Evolutionary conservation across 768 basidiomycete genomes (phyloP), one percentile per base, ranked within the genome.

Genomic region (Roridomyces roridus): DNA sequence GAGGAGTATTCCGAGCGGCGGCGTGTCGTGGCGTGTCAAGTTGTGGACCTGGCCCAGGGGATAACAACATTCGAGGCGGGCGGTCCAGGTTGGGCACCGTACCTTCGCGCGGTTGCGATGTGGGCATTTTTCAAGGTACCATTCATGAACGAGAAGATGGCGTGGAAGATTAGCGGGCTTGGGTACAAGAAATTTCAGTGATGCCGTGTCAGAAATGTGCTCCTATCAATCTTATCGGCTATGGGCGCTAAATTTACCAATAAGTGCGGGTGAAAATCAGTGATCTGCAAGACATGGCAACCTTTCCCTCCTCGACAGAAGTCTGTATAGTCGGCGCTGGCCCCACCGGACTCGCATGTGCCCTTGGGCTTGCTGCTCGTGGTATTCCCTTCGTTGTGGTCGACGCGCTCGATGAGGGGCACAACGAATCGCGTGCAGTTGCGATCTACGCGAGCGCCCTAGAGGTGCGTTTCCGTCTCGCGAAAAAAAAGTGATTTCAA

Each of bases 301-400:
- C 31, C 39, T 40, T 49, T 18, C 34, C 49, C 9, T 14, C 37
- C 11, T 24, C 23, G 11, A 72, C 75, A 12, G 69, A 71, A 29
- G 64, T 79, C n/a, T 70, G 77, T 44, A 67, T 80, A 24, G 74
- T 80, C 18, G 78, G 78, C 26, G 77, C 74, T 25, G 79, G 79
- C 17, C 79, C 79, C 17, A 49, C 71, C 0, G 79, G 79, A 12
- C 72, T 80, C 34, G 67, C 75, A 0, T 59, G 68, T 26, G 78
- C 78, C 26, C 62, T 79, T 14, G 70, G 76, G 5, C 72, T 80
- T n/a, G 59, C 64, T 21, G 62, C 71, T n/a, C 69, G 75, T 9
- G 68, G 74, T 28, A 59, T 80, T 17, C 40, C 51, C 7, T 34
- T 52, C 51, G 51, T 71, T 17, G 55, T 80, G 12, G 74, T 79